Evolutionary conservation across 495 filamentous ascomycete species (phyloP).

Genomic region (Saxophila tyrrhenica): DNA sequence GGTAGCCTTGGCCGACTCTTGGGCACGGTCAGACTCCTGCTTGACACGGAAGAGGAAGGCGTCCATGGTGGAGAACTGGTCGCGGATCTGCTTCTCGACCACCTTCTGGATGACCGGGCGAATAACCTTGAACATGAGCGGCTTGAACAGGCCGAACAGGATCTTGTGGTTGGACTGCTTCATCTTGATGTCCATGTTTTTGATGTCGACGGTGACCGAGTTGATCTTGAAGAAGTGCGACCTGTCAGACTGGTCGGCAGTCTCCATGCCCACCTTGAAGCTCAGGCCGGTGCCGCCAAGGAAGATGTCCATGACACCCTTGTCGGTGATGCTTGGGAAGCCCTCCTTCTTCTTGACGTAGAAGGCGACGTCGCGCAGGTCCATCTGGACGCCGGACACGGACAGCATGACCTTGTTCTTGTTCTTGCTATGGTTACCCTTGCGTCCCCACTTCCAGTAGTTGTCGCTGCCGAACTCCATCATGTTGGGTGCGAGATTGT

Average conservation of each 20-base stretch:
- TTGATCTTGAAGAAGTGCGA: constrained; percentile 90
- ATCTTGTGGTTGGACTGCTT: constrained; percentile 91
- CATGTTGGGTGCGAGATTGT: constrained; percentile 94
- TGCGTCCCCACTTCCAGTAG: constrained; percentile 91
- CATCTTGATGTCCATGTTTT: constrained; percentile 78
- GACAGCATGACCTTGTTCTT: constrained; percentile 75
- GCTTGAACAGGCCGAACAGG: constrained; percentile 80
- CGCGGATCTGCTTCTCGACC: constrained; percentile 74
- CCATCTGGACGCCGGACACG: constrained; percentile 81
- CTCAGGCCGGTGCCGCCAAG: constrained; percentile 78
- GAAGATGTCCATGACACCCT: constrained; percentile 80
- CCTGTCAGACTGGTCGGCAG: constrained; percentile 61
- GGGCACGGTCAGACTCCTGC: constrained; percentile 64
- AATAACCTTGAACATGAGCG: constrained; percentile 70
- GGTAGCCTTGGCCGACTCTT: constrained; percentile 44
- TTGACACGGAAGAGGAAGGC: constrained; percentile 62
- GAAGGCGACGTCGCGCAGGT: constrained; percentile 78
- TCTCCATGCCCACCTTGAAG: constrained; percentile 85
- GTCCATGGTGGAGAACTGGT: constrained; percentile 63
- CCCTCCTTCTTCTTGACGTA: constrained; percentile 94
- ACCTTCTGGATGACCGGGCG: constrained; percentile 77
- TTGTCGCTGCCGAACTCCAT: constrained; percentile 86
- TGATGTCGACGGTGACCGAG: constrained; percentile 72
- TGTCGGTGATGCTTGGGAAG: constrained; percentile 82
- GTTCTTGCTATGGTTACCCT: constrained; percentile 65